A percentile compares a stretch with the other conserved stretches of the same genome.
Evolutionary conservation across 495 filamentous ascomycete genomes (phyloP).

Genomic region (Penicillium waksmanii): DNA sequence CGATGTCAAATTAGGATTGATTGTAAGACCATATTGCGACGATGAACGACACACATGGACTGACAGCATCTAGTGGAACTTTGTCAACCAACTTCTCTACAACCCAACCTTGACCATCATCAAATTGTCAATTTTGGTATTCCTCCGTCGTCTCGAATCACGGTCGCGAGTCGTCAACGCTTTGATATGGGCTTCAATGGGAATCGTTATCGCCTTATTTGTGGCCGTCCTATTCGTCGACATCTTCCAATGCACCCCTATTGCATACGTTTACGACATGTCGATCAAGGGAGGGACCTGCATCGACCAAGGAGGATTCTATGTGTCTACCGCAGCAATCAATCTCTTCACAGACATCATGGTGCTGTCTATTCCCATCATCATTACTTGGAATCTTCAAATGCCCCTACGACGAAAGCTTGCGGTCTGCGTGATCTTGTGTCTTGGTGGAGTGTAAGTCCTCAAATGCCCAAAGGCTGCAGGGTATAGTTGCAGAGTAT

Average conservation of each 20-base stretch:
- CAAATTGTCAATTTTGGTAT: slow-evolving; percentile 58
- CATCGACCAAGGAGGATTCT: slow-evolving; percentile 46
- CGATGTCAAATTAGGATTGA: slow-evolving; percentile 20
- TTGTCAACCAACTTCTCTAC: slow-evolving; percentile 63
- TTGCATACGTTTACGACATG: slow-evolving; percentile 47
- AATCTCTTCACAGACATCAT: slow-evolving; percentile 53
- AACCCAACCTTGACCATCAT: slow-evolving; percentile 65
- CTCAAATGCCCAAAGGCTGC: background rate
- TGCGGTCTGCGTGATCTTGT: slow-evolving; percentile 47
- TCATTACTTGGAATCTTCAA: slow-evolving; percentile 50
- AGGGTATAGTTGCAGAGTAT: background rate
- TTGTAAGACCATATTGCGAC: slow-evolving; percentile 19
- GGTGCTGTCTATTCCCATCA: slow-evolving; percentile 50
- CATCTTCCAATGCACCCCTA: slow-evolving; percentile 59
- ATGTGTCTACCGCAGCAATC: slow-evolving; percentile 44
- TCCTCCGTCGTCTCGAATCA: slow-evolving; percentile 52
- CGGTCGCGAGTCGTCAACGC: slow-evolving; percentile 37
- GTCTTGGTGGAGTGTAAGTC: slow-evolving; percentile 46
- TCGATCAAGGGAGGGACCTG: slow-evolving; percentile 42
- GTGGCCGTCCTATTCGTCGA: slow-evolving; percentile 58
- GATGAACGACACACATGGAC: background rate
- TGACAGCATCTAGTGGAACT: slow-evolving; percentile 35
- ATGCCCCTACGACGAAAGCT: slow-evolving; percentile 49
- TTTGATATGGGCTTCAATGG: slow-evolving; percentile 47
- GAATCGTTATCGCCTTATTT: slow-evolving; percentile 55